phyloP scores from a whole-genome alignment of 169 alveolate species.

The Plasmodium relictum region DNA sequence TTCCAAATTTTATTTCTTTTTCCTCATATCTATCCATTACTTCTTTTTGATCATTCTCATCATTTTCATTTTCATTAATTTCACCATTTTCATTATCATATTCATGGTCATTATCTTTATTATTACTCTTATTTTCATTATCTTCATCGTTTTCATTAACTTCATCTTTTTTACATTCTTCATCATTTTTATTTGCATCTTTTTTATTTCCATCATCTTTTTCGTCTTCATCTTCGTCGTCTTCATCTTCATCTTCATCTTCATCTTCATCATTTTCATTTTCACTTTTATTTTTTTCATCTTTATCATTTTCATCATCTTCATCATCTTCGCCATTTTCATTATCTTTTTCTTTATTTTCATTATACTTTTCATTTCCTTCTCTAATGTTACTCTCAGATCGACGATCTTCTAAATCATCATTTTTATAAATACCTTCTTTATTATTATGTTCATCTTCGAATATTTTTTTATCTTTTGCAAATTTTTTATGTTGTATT shows the following conservation, averaged over 20 bases:
- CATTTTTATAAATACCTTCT: background rate
- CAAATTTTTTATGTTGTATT: no score
- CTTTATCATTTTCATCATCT: background rate
- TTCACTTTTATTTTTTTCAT: background rate
- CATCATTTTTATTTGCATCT: background rate
- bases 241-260: background rate
- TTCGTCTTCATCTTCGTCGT: background rate
- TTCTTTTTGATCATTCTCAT: background rate
- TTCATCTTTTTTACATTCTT: background rate
- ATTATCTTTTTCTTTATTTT: background rate
- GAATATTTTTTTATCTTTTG: background rate
- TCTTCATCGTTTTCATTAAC: slow-evolving; percentile 5
- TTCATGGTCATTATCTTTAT: background rate
- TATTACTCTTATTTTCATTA: no score
- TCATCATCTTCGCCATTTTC: background rate
- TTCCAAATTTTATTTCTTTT: background rate
- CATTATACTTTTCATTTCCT: background rate
- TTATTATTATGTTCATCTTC: background rate
- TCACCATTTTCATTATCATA: background rate
- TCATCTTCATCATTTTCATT: no score
- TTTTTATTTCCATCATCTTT: background rate
- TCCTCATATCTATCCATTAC: background rate
- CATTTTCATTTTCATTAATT: background rate
- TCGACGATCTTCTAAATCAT: background rate
- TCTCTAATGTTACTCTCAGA: background rate